Evolutionary conservation across 345 rosid genomes (phyloP).

Genomic region (Camelina laxa): DNA sequence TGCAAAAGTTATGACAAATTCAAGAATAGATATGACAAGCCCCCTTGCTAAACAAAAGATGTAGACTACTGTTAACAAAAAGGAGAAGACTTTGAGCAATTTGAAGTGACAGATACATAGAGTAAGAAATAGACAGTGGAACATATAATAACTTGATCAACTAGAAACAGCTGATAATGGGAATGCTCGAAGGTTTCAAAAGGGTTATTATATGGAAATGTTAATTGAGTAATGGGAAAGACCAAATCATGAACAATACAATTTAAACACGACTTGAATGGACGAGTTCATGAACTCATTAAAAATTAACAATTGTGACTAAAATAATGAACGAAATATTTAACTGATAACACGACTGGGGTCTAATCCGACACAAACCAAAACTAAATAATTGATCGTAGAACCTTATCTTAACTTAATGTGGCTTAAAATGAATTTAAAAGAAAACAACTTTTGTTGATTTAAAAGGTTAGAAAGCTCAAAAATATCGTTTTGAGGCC

Average conservation of each 20-base stretch:
- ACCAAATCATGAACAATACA: background rate
- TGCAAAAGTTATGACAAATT: background rate
- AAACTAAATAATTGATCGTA: no score
- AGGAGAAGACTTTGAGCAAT: background rate
- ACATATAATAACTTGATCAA: conserved; percentile 25
- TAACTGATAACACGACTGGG: background rate
- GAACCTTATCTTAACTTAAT: no score
- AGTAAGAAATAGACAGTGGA: conserved; percentile 3
- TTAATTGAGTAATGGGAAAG: conserved; percentile 1
- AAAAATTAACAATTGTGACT: background rate
- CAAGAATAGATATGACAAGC: background rate
- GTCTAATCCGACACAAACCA: background rate
- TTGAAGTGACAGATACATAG: background rate
- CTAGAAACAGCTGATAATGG: conserved; percentile 21
- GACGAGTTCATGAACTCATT: background rate
- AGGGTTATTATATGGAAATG: background rate
- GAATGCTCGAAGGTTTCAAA: conserved; percentile 6
- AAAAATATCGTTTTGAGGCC: no score
- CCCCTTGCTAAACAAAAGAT: background rate
- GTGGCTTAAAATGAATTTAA: no score
- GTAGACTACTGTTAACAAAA: conserved; percentile 12
- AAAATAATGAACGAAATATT: background rate
- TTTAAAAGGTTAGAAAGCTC: no score
- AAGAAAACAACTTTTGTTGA: no score
- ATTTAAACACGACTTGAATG: background rate